Evolutionary conservation across 441 rosid genomes (phyloP), one percentile per base, ranked within the genome.

Genomic region (Pelargonium myrrhifolium): DNA sequence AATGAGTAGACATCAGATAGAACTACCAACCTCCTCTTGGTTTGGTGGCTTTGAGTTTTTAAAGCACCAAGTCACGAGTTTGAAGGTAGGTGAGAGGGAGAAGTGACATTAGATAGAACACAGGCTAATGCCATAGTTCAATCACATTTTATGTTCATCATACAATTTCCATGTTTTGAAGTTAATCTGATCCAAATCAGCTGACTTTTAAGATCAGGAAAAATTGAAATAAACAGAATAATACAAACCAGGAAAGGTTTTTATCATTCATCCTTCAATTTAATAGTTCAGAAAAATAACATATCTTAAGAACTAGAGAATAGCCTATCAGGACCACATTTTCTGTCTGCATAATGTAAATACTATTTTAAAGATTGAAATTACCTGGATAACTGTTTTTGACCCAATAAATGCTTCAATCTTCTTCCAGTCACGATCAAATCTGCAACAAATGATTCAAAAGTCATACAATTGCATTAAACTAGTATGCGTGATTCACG

Each of bases 391-490:
- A 43, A 89, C 96, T 17, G 96, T 87, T 83, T 94, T 94, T 49
- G 99, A 88, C 65, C 98, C 98, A 62, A 94, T 84, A 81, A 88
- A 94, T 21, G 97, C 99, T 72, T 88, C 97, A 22, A 94, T 94
- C 85, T 92, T 94, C 84, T 94, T 94, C 99, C 99, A 94, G 66
- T 94, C 99, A 61, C 98, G 91, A 77, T 94, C 99, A 70, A 92
- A 94, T 55, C 98, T 94, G 80, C 62, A 61, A 62, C n/a, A 59
- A 4, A 68, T 42, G 18, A 74, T 56, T 56, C 61, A 35, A 43
- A 22, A 47, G 10, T 28, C 10, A 59, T 68, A 42, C 26, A 58
- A 20, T 56, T 56, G 61, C 24, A 21, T 56, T 56, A 14, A 58
- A 28, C n/a, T 42, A 60, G 53, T 4, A 62, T 4, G 10, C 18